phyloP scores from a whole-genome alignment of 2,329 filamentous ascomycete genomes.

The Phialocephala subalpina region DNA sequence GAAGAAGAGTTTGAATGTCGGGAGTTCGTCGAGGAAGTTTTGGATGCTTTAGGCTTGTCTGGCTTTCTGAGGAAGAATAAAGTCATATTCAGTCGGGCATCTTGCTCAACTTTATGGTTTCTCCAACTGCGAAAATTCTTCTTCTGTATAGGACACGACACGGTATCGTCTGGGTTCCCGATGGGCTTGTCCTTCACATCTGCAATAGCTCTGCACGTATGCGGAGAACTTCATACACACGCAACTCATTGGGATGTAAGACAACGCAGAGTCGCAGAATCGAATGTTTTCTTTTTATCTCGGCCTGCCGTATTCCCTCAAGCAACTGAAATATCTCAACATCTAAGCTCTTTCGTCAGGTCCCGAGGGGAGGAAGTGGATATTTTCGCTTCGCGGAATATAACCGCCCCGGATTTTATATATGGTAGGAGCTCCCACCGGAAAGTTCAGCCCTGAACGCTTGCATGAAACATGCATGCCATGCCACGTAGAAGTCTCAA shows the following conservation, averaged over 20 bases:
- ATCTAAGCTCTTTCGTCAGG: background rate
- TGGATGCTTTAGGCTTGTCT: background rate
- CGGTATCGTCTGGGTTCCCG: background rate
- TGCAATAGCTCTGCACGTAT: background rate
- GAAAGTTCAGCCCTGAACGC: background rate
- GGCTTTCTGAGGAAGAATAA: slow-evolving; percentile 8
- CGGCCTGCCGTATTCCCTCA: background rate
- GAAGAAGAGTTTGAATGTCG: background rate
- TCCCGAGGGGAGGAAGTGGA: background rate
- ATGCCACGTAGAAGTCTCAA: background rate
- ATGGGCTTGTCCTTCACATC: background rate
- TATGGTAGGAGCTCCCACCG: background rate
- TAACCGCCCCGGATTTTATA: background rate
- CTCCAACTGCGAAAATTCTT: background rate
- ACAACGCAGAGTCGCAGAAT: background rate
- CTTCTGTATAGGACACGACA: background rate
- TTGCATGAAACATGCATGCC: background rate
- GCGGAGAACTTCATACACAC: background rate
- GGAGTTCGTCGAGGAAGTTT: background rate
- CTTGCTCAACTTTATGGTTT: background rate
- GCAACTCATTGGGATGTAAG: background rate
- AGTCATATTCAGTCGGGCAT: slow-evolving; percentile 1
- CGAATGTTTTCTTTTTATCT: background rate
- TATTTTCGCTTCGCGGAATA: background rate
- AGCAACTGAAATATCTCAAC: background rate